Evolutionary conservation across 31 red algal genomes (phyloP).

Genomic region (Asparagopsis taxiformis): DNA sequence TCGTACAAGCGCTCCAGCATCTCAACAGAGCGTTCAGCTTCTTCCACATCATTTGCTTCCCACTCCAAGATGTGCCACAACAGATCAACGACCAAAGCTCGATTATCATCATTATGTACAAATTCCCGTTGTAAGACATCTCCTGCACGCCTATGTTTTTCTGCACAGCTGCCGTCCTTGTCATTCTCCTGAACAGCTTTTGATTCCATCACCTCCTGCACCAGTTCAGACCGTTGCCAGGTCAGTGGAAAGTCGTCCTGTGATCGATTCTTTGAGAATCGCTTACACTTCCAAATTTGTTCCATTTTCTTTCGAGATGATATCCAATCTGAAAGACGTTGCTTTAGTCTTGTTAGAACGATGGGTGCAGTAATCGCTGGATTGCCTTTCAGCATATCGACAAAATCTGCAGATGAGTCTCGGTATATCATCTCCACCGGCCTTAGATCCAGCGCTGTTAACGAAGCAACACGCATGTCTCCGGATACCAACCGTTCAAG

Average conservation of each 20-base stretch:
- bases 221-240: conserved; percentile 23
- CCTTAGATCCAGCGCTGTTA: conserved; percentile 47
- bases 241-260: conserved; percentile 16
- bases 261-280: conserved; percentile 7
- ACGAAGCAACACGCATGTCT: conserved; percentile 9
- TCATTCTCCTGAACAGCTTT: not conserved
- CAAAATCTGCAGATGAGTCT: conserved; percentile 50
- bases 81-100: conserved; percentile 33
- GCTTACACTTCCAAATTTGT: conserved; percentile 46
- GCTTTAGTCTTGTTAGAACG: conserved; percentile 60
- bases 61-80: conserved; percentile 60
- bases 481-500: conserved; percentile 47
- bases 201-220: conserved; percentile 2
- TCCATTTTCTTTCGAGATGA: conserved; percentile 39
- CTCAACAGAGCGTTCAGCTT: conserved; percentile 25
- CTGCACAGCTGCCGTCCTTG: not conserved
- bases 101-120: conserved; percentile 35
- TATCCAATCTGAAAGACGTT: conserved; percentile 25
- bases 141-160: not conserved
- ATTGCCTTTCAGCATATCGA: conserved; percentile 64
- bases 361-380: conserved; percentile 49
- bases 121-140: conserved; percentile 14
- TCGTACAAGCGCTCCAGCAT: conserved; percentile 33
- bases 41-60: conserved; percentile 33
- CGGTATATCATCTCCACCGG: conserved; percentile 79